Conservation (phyloP, 352 stramenopile species). For the Globisporangium rhizosaccharum region DNA sequence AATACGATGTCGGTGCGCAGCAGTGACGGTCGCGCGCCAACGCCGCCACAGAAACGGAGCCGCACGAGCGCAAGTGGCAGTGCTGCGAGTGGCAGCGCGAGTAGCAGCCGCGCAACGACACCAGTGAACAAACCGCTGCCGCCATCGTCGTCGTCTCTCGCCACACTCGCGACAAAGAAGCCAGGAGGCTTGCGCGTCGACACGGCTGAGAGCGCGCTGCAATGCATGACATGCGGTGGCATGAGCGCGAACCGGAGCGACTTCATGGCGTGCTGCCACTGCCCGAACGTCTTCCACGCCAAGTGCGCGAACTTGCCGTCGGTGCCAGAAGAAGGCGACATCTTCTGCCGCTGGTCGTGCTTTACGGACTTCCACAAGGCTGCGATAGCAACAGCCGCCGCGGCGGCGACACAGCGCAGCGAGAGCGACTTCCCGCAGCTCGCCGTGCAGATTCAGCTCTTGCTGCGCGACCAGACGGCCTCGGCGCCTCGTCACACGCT, state of each 20-base stretch:
- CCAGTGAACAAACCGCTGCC: neutral
- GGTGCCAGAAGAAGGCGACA: conserved; percentile 53
- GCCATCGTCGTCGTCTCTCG: neutral
- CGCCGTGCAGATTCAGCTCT: conserved; percentile 36
- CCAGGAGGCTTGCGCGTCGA: conserved; percentile 1
- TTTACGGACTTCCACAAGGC: conserved; percentile 42
- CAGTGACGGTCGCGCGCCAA: conserved; percentile 1
- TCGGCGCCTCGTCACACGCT: neutral
- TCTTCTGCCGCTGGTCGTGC: conserved; percentile 65
- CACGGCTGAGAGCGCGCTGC: neutral
- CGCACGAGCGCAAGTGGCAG: conserved; percentile 1
- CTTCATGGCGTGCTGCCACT: conserved; percentile 53
- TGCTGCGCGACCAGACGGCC: conserved; percentile 17
- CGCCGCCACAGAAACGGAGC: conserved; percentile 5
- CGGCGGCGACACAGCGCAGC: conserved; percentile 7
- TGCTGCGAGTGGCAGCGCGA: neutral
- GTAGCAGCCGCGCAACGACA: conserved; percentile 6
- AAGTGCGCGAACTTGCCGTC: conserved; percentile 58
- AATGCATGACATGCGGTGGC: conserved; percentile 13
- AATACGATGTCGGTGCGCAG: neutral
- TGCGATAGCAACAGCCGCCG: conserved; percentile 21
- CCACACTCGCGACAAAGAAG: neutral
- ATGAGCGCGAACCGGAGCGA: conserved; percentile 9
- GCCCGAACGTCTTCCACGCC: conserved; percentile 49
- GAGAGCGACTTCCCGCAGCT: conserved; percentile 36